phyloP scores from a whole-genome alignment of 2,329 filamentous ascomycete genomes.

The Monilinia polystroma region DNA sequence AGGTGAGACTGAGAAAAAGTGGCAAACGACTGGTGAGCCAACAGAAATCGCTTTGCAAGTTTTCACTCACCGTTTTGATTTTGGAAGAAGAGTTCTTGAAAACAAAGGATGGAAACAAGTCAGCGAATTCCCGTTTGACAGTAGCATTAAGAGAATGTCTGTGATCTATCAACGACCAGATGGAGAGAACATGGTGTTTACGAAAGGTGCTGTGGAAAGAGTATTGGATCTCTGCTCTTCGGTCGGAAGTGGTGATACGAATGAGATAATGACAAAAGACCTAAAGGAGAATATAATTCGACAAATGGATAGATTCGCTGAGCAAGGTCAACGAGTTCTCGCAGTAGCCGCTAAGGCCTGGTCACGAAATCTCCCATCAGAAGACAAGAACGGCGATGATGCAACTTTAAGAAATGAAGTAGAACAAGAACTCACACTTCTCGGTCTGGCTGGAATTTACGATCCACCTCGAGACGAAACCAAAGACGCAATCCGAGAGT shows the following conservation, averaged over 20 bases:
- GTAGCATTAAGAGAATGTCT: constrained; percentile 74
- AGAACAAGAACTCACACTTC: constrained; percentile 59
- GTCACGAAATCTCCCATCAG: constrained; percentile 31
- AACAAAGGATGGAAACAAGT: constrained; percentile 55
- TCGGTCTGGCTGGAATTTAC: constrained; percentile 58
- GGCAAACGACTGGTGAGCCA: constrained; percentile 65
- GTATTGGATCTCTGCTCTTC: constrained; percentile 62
- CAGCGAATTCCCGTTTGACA: constrained; percentile 72
- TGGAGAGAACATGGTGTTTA: constrained; percentile 50
- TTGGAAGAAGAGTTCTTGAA: constrained; percentile 50
- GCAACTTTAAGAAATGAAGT: constrained; percentile 42
- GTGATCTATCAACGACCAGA: constrained; percentile 58
- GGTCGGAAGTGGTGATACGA: constrained; percentile 46
- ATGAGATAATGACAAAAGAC: constrained; percentile 50
- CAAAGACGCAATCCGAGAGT: constrained; percentile 56
- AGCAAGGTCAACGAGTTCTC: constrained; percentile 67
- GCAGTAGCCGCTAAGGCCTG: constrained; percentile 55
- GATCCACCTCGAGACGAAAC: constrained; percentile 62
- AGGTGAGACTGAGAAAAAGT: constrained; percentile 52
- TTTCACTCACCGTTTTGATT: constrained; percentile 66
- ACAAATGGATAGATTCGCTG: constrained; percentile 68
- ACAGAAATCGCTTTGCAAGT: constrained; percentile 76
- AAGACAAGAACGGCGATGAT: constrained; percentile 29
- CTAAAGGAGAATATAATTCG: constrained; percentile 57
- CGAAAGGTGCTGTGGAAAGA: constrained; percentile 69